A percentile compares a stretch with the other conserved stretches of the same genome.
Evolutionary conservation across 1,284 basidiomycete species (phyloP).

Genomic region (Cystobasidium pallidum): DNA sequence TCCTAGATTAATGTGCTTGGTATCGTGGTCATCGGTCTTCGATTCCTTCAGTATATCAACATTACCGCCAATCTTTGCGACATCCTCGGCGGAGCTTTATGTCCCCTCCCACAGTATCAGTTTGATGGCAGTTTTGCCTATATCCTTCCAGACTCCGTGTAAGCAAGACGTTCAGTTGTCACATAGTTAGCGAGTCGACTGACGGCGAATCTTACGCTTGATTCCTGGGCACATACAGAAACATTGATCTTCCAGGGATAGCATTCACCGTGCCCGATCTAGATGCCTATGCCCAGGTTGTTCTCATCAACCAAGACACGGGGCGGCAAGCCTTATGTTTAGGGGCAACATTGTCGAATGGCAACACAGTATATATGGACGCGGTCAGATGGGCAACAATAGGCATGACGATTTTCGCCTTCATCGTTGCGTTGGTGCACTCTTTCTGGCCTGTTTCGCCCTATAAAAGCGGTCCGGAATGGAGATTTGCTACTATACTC

Average conservation of each 20-base stretch:
- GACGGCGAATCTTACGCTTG: background rate
- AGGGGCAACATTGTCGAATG: conserved; percentile 88
- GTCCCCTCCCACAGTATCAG: conserved; percentile 82
- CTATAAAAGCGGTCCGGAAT: conserved; percentile 56
- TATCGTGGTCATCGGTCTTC: too few relatives aligned
- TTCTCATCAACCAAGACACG: conserved; percentile 70
- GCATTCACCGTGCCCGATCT: conserved; percentile 88
- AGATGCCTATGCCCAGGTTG: conserved; percentile 83
- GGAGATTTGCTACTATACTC: conserved; percentile 74
- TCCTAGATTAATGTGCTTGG: too few relatives aligned
- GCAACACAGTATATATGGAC: conserved; percentile 74
- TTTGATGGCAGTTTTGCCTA: conserved; percentile 65
- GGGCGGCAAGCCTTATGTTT: conserved; percentile 80
- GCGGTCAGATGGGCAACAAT: conserved; percentile 78
- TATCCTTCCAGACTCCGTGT: conserved; percentile 43
- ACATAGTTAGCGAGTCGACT: background rate
- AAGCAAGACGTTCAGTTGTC: background rate
- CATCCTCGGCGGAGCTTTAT: conserved; percentile 74
- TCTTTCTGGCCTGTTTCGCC: conserved; percentile 60
- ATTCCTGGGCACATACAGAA: conserved; percentile 51
- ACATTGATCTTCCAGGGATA: conserved; percentile 69
- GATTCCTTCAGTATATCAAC: conserved; percentile 64
- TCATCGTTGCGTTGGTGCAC: conserved; percentile 70
- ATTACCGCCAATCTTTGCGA: conserved; percentile 72
- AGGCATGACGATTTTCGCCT: conserved; percentile 68